Evolutionary conservation across 2,329 filamentous ascomycete genomes (phyloP), one percentile per base, ranked within the genome.

Genomic region (Aschersonia sp.): DNA sequence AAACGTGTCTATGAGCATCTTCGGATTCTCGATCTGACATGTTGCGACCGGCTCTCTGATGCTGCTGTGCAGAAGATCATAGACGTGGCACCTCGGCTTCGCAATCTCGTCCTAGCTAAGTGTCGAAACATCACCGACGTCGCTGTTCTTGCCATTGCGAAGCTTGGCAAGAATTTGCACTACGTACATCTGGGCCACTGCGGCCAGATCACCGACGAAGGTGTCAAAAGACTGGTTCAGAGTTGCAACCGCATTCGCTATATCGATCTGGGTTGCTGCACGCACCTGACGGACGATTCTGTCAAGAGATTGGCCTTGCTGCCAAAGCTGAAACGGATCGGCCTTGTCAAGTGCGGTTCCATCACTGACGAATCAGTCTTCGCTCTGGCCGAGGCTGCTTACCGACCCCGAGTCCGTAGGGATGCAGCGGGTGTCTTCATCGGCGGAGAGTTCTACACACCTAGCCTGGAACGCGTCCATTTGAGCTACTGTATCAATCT

Each of bases 171-270:
- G 71, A 98, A 97, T 57, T 69, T 98, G 47, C 92, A 98, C 64
- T 97, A 95, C 62, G 83, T 98, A 46, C 92, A 98, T 59, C 74
- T 98, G 2, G 92, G 92, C 8, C 92, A 98, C 63, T 98, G 92
- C 64, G 79, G 79, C 31, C 81, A 89, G 44, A 89, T 98, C 59
- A 95, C 90, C 0, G 92, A 98, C 59, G 74, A 81, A 37, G 89
- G 87, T 1, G 87, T 98, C 14, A 84, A 85, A 56, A 81, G 81
- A 48, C 73, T 98, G 32, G 87, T 95, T 40, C 81, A 83, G 54
- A 73, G 72, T 47, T 98, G 92, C 71, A 97, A 90, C 58, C 80
- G 92, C 30, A 97, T 98, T 54, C 79, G 92, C 48, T 98, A 98
- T 62, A 98, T 98, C 53, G 92, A 98, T 61, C 70, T 98, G 42